Evolutionary conservation across 2,329 filamentous ascomycete genomes (phyloP), one percentile per base, ranked within the genome.

Genomic region (Penicillium sp.): DNA sequence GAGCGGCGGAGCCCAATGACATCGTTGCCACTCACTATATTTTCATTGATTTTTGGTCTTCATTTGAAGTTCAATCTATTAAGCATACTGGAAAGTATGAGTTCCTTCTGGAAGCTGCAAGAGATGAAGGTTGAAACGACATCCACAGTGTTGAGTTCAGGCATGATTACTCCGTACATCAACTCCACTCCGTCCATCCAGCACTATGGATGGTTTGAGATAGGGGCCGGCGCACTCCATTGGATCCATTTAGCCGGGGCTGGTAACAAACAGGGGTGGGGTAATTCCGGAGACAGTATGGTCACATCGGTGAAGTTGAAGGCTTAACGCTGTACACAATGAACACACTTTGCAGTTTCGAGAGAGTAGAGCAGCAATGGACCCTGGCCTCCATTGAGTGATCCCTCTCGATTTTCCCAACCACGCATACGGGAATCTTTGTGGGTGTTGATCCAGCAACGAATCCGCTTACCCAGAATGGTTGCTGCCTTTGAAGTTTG

Each of bases 371-470:
- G 3, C 19, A 22, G 19, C 14, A 13, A 27, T 12, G 8, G 34
- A 16, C 2, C 11, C 13, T 28, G n/a, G 16, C 7, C 7, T 36
- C 12, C 13, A 19, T 16, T 11, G 3, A 31, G 16, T 4, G 18
- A 18, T 13, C 12, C 13, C 22, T 16, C 19, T 11, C 13, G 5
- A 28, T 16, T 10, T 41, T 7, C 3, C 22, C 22, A 25, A 7
- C 8, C 14, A 41, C 33, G 35, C n/a, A 36, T n/a, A n/a, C n/a
- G n/a, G n/a, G 31, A 30, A 12, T 36, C 13, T 39, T 36, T 18
- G 14, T 18, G 2, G 30, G 42, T 13, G 54, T 57, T 56, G 47
- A 52, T 56, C 48, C 37, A 59, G 53, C 47, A 55, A 53, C 48
- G 25, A 43, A 28, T 28, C n/a, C 35, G 29, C 16, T 47, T 49